These are phyloP conservation scores for Verticillium klebahnii DNA, from an alignment of 2,329 filamentous ascomycete genomes.

Conservation along the genomic window DNA sequence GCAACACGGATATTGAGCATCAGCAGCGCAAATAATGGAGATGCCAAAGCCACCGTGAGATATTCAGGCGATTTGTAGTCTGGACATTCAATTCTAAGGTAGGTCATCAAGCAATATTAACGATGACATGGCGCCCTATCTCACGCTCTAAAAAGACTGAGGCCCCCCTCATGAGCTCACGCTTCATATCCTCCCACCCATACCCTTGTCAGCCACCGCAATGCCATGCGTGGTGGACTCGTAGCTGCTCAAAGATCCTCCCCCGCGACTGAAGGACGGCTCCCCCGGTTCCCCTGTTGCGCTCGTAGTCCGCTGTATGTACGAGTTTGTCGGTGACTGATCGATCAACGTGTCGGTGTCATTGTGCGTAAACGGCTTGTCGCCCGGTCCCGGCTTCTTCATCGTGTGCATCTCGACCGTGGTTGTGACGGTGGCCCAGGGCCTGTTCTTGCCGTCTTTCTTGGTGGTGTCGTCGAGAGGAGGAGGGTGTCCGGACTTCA, in stretches of 20 bases:
- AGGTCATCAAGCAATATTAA: too few relatives aligned
- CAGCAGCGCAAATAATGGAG: too few relatives aligned
- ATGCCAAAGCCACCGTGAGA: too few relatives aligned
- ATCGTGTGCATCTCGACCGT: constrained; percentile 8
- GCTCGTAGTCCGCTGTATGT: not conserved
- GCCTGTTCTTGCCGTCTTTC: not conserved
- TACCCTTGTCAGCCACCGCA: not conserved
- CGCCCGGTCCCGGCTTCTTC: not conserved
- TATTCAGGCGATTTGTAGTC: too few relatives aligned
- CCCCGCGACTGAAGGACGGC: not conserved
- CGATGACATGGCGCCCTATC: not conserved
- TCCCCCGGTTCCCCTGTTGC: not conserved
- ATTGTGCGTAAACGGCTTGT: not conserved
- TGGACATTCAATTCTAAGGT: too few relatives aligned
- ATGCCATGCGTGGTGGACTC: not conserved
- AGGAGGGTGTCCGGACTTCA: not conserved
- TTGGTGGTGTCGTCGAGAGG: not conserved
- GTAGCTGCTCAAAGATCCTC: not conserved
- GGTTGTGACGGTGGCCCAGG: constrained; percentile 6
- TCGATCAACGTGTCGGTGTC: constrained; percentile 1
- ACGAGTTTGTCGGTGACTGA: not conserved
- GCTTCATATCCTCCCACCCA: not conserved
- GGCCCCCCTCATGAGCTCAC: too few relatives aligned
- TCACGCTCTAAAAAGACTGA: not conserved
- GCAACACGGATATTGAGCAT: too few relatives aligned